These are phyloP conservation scores for Lodderomyces elongisporus DNA, from an alignment of 1,139 yeast species.

Conservation along the genomic window DNA sequence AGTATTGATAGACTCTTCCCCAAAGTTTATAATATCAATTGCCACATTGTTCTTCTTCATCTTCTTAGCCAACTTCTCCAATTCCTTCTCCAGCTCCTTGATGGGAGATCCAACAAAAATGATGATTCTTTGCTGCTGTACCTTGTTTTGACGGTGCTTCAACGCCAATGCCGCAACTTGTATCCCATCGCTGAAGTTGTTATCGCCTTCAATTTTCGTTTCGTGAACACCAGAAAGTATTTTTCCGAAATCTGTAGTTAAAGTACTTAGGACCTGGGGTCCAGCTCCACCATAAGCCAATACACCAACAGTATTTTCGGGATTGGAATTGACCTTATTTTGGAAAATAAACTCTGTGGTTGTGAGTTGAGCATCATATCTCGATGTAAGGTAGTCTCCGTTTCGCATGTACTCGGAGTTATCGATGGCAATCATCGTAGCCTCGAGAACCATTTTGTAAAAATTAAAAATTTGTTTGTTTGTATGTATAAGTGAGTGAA, in stretches of 20 bases:
- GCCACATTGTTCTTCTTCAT: constrained; percentile 93
- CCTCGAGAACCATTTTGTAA: constrained; percentile 80
- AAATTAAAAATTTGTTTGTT: background rate
- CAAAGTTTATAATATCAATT: constrained; percentile 85
- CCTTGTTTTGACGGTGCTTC: constrained; percentile 92
- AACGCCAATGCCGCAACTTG: constrained; percentile 97
- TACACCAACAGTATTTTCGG: constrained; percentile 90
- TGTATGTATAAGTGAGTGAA: background rate
- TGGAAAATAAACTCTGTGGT: constrained; percentile 88
- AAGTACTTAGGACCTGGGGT: constrained; percentile 81
- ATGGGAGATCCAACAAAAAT: constrained; percentile 90
- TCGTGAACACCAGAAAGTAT: constrained; percentile 85
- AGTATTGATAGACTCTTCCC: constrained; percentile 78
- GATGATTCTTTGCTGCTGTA: constrained; percentile 85
- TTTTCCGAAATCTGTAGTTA: constrained; percentile 85
- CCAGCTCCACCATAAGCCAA: constrained; percentile 83
- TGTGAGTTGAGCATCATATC: constrained; percentile 91
- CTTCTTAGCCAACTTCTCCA: constrained; percentile 83
- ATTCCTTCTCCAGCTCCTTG: constrained; percentile 60
- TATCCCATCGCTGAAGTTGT: constrained; percentile 75
- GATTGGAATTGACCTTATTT: constrained; percentile 80
- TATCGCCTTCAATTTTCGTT: constrained; percentile 64
- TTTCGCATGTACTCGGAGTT: constrained; percentile 95
- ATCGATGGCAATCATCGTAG: constrained; percentile 92
- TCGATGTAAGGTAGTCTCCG: constrained; percentile 86